Base-by-base conservation (phyloP, 345 rosid genomes). In the Cardamine chenopodiifolia region DNA sequence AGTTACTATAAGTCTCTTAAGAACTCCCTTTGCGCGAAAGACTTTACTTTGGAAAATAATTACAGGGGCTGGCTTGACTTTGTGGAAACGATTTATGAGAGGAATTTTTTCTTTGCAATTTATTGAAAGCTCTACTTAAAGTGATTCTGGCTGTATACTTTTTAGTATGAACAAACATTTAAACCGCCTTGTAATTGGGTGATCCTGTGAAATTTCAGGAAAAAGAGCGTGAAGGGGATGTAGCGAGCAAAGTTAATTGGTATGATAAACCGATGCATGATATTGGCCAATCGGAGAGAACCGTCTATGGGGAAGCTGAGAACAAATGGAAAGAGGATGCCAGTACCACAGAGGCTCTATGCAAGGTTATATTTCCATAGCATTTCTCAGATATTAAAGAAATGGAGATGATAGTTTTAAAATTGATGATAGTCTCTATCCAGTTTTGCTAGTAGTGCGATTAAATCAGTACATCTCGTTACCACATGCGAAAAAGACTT, bases 281-380 rank as follows among this genome's bases (percentile, higher is more conserved):
- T 70, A 74, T 82, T 22, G 60, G 76, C 72, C 82, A 80, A 72
- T 82, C 79, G 47, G 82, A 83, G 70, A 62, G 59, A 72, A 71
- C 80, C 19, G 79, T 77, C 17, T 82, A 78, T 73, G 85, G 85
- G 48, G 88, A 86, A 65, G 65, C 71, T 58, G 61, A 58, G 55
- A 85, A 78, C 73, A 80, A 79, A 77, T 75, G 84, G 91, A 86
- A 84, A 74, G 90, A 84, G 66, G 90, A 90, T 82, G 88, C 87
- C 44, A 71, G 80, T 82, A 86, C 86, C 32, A 75, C 79, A 70
- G 91, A 90, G 75, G 93, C 92, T 73, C 83, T 83, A 77, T 86
- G 85, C 85, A 85, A 90, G 92, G 98, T 80, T 69, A 75, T 62
- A 55, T 11, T 39, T 12, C 39, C 11, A 48, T 57, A 44, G 5